Percentiles rank a stretch among this genome's conserved stretches.
Evolutionary conservation across 495 filamentous ascomycete genomes (phyloP).

Genomic region (Massariosphaeria phaeospora): DNA sequence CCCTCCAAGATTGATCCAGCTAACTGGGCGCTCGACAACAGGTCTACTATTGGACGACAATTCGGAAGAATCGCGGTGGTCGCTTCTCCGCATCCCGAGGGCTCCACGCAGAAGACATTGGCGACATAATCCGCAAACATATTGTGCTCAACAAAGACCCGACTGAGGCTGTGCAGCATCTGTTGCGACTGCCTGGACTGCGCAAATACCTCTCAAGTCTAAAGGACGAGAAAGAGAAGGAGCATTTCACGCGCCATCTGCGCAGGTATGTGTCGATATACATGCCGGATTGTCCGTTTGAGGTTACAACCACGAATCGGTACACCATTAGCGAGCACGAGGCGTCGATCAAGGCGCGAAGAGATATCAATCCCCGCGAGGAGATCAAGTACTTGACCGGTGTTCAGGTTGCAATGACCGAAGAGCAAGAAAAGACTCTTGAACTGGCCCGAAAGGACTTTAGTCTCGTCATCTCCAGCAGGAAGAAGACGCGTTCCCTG

Average conservation of each 20-base stretch:
- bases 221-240: conserved; percentile 70
- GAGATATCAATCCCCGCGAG: conserved; percentile 70
- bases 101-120: conserved; percentile 73
- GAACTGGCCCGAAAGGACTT: conserved; percentile 80
- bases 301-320: conserved; percentile 89
- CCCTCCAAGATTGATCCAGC: conserved; percentile 28
- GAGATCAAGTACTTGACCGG: conserved; percentile 85
- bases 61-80: conserved; percentile 79
- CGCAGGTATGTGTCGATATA: conserved; percentile 91
- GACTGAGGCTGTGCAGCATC: conserved; percentile 56
- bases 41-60: conserved; percentile 92
- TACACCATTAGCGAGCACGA: conserved; percentile 90
- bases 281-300: conserved; percentile 85
- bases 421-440: conserved; percentile 79
- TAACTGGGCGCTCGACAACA: conserved; percentile 39
- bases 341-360: conserved; percentile 79
- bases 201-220: conserved; percentile 62
- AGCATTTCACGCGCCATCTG: conserved; percentile 81
- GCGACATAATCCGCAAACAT: conserved; percentile 68
- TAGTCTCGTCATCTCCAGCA: conserved; percentile 88
- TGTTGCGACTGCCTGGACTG: conserved; percentile 70
- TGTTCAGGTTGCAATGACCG: conserved; percentile 82
- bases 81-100: conserved; percentile 81
- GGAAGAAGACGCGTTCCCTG: conserved; percentile 79
- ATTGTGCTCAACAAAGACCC: conserved; percentile 72